Evolutionary conservation across 1,139 yeast genomes (phyloP).

Genomic region (Fermentozyma sake): DNA sequence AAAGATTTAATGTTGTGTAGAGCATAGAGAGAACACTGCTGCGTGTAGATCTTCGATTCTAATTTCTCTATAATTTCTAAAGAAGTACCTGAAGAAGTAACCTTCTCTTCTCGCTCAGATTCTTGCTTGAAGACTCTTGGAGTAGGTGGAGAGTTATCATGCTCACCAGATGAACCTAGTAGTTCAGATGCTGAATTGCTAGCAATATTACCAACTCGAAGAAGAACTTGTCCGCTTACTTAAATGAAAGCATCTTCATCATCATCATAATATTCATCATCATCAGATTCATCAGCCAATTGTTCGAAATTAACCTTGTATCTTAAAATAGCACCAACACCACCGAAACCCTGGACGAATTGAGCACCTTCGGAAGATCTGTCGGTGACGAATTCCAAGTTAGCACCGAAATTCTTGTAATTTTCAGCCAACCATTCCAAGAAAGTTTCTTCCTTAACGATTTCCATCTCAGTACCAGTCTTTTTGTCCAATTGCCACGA

Average conservation of each 20-base stretch:
- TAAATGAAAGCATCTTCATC: slow-evolving; percentile 56
- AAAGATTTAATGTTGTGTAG: too few relatives aligned
- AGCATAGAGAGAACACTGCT: too few relatives aligned
- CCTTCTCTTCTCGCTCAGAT: too few relatives aligned
- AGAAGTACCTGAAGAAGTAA: too few relatives aligned
- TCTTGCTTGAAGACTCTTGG: too few relatives aligned
- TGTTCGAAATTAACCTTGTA: slow-evolving; percentile 96
- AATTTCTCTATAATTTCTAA: too few relatives aligned
- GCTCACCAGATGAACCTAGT: too few relatives aligned
- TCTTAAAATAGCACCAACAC: slow-evolving; percentile 93
- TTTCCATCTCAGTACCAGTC: slow-evolving; percentile 88
- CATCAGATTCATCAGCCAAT: slow-evolving; percentile 84
- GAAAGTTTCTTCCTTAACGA: slow-evolving; percentile 73
- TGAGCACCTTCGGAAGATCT: slow-evolving; percentile 98
- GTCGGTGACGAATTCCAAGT: slow-evolving; percentile 92
- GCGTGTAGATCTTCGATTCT: too few relatives aligned
- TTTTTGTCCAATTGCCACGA: slow-evolving; percentile 74
- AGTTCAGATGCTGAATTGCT: too few relatives aligned
- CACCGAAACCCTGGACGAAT: slow-evolving; percentile 97
- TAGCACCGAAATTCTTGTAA: slow-evolving; percentile 90
- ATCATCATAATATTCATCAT: slow-evolving; percentile 78
- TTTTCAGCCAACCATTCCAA: slow-evolving; percentile 98
- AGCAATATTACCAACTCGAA: too few relatives aligned
- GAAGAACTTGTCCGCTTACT: too few relatives aligned
- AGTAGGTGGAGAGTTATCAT: too few relatives aligned